phyloP scores from a whole-genome alignment of 768 basidiomycete species.

The Mycena pura region DNA sequence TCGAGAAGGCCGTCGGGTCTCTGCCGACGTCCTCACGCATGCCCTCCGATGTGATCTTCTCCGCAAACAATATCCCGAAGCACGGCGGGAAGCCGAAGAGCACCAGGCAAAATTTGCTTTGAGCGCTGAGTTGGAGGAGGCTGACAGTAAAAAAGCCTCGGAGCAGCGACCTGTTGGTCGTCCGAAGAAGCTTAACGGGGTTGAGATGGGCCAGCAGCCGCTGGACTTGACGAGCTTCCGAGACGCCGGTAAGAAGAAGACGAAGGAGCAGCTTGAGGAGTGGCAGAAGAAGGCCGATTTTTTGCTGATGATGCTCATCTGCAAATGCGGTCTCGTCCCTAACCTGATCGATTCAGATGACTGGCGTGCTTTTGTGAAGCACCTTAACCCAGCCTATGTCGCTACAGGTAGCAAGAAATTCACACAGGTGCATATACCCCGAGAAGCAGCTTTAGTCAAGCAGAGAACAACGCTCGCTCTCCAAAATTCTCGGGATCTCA shows the following conservation, averaged over 20 bases:
- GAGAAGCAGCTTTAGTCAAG: not conserved
- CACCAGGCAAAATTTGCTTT: not conserved
- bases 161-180: not conserved
- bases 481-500: not conserved
- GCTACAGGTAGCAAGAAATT: constrained; percentile 3
- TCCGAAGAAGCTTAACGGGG: not conserved
- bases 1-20: not conserved
- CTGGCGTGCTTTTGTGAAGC: constrained; percentile 2
- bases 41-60: constrained; percentile 1
- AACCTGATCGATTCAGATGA: not conserved
- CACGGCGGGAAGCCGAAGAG: not conserved
- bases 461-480: not conserved
- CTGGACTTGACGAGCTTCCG: not conserved
- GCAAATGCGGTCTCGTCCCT: constrained; percentile 1
- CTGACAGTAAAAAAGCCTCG: not conserved
- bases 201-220: not conserved
- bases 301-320: constrained; percentile 1
- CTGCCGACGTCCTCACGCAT: constrained; percentile 1
- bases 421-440: not conserved
- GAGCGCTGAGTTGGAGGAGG: not conserved
- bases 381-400: constrained; percentile 1
- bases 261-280: not conserved
- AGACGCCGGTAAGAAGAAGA: not conserved
- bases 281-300: constrained; percentile 5
- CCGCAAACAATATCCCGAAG: not conserved